Evolutionary conservation across 1,139 yeast species (phyloP), one percentile per base, ranked within the genome.

Genomic region (Pichia sp.): DNA sequence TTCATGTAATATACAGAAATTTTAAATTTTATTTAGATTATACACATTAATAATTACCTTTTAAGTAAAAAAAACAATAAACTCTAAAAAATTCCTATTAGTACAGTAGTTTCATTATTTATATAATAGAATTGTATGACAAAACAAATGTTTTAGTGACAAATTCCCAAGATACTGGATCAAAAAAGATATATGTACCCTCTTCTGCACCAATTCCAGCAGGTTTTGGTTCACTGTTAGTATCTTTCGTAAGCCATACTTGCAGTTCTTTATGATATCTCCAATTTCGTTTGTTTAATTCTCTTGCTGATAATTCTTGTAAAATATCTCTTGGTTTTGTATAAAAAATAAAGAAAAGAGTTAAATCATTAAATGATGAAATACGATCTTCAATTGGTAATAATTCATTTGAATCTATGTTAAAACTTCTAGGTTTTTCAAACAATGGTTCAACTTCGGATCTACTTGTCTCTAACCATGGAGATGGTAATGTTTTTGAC

Each of bases 221-320:
- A 57, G 83, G 84, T 18, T 87, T 79, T 0, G 97, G 97, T 64
- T 92, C 97, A 54, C 84, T 82, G 59, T 81, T 79, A 39, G 96
- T 87, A 61, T 90, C 97, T 67, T 92, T 94, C 18, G 98, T 92
- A 53, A 94, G 72, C 98, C 98, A 94, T 44, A 94, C 89, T 68
- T 90, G 95, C 51, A 92, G 77, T 54, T 88, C 96, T 68, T 90
- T 92, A 68, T 94, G 98, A 62, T 87, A 94, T 56, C 98, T 78
- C 99, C 99, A 94, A 67, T 90, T 92, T 58, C 98, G 76, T 53
- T 83, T 83, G 39, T 75, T 73, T 59, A 94, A 76, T 65, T 92
- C 98, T 51, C 92, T 75, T 1, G 97, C 95, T 3, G 96, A 95
- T 51, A 88, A 77, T 65, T 94, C 98, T 66, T 94, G 99, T 66